These are phyloP conservation scores for Porogramme epimiltina DNA, from an alignment of 1,284 basidiomycete species.

Conservation along the genomic window DNA sequence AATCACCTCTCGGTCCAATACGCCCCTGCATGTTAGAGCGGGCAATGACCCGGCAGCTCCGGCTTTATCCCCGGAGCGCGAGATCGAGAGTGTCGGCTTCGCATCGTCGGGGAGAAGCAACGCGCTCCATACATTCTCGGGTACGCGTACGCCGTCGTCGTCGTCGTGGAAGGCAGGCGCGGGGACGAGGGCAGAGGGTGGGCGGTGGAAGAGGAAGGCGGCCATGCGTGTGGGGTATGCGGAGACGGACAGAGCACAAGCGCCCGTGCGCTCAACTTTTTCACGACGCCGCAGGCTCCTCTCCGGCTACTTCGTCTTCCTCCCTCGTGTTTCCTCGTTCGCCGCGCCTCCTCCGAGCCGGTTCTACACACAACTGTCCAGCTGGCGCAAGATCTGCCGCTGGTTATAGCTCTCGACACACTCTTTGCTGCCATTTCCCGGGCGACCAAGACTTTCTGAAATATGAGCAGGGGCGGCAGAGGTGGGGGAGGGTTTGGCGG, in stretches of 20 bases:
- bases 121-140: slow-evolving; percentile 20
- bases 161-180: slow-evolving; percentile 12
- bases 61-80: slow-evolving; percentile 9
- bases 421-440: too few species aligned
- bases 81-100: slow-evolving; percentile 18
- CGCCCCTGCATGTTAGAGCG: slow-evolving; percentile 19
- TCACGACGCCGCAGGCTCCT: slow-evolving; percentile 15
- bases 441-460: slow-evolving; percentile 2
- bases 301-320: slow-evolving; percentile 1
- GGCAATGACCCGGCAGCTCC: slow-evolving; percentile 4
- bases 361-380: not conserved
- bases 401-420: not conserved
- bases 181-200: slow-evolving; percentile 12
- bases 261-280: slow-evolving; percentile 22
- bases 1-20: slow-evolving; percentile 18
- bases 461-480: slow-evolving; percentile 30
- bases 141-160: slow-evolving; percentile 15
- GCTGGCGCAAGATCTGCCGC: slow-evolving; percentile 4
- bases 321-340: slow-evolving; percentile 10
- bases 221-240: not conserved
- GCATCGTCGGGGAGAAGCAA: slow-evolving; percentile 10
- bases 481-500: slow-evolving; percentile 30
- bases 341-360: slow-evolving; percentile 1
- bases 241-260: not conserved
- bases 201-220: slow-evolving; percentile 27